Evolutionary conservation across 2,329 filamentous ascomycete species (phyloP), one percentile per base, ranked within the genome.

Genomic region (Colletotrichum paranaense): DNA sequence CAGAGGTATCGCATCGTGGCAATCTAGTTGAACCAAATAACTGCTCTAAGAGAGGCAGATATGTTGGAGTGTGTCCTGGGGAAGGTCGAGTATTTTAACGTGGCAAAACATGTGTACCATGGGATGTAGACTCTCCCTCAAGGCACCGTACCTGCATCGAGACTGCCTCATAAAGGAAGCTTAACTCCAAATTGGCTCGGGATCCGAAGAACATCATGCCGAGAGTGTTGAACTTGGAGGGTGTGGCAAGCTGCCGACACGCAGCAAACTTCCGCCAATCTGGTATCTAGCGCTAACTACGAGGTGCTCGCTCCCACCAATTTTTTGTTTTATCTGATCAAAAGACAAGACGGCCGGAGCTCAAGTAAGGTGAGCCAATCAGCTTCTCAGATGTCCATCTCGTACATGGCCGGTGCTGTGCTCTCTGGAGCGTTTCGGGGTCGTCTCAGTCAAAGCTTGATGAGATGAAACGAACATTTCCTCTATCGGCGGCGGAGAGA

Each of bases 371-470:
- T 46, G 7, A 63, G n/a, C n/a, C 26, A 35, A 19, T 35, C 9
- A 5, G 9, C 6, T n/a, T 49, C 42, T 49, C 16, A 49, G 42
- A 4, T 49, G 42, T 49, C 42, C 7, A 9, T 49, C 42, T 49
- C 42, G 6, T 49, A n/a, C 42, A 49, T 14, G 59, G 28, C 60
- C 12, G 19, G 14, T 8, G 11, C 42, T 28, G n/a, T 19, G 16
- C 2, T 5, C 9, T 5, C 7, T 8, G 26, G 9, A 2, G 28
- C 26, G 57, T 62, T 72, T 62, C 57, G 57, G 24, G 49, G 16
- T 60, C 49, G 68, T 60, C 57, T 72, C 68, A 72, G 49, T 28
- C 32, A 53, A 68, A 71, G 49, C 56, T 71, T 60, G 56, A 22
- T 55, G 26, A n/a, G 22, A 16, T 63, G 4, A 65, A 58, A 53